These are phyloP conservation scores for Elaeagnus macrophylla DNA, from an alignment of 306 rosid genomes.

Conservation along the genomic window DNA sequence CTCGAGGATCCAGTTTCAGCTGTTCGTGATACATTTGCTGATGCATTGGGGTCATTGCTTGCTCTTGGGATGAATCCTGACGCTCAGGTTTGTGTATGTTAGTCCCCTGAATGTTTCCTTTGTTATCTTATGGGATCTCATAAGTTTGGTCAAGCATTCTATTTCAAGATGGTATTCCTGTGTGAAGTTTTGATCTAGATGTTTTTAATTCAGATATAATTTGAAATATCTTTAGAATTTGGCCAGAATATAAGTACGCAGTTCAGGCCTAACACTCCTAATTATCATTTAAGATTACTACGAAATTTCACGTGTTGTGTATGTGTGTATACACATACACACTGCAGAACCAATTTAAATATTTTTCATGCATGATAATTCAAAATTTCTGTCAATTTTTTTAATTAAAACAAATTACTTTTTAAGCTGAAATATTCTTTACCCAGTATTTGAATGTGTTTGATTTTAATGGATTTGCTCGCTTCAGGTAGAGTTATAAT, in stretches of 20 bases:
- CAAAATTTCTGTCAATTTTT: too few relatives aligned
- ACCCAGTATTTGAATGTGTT: neutral
- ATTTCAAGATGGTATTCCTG: neutral
- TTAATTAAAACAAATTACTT: too few relatives aligned
- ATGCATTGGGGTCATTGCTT: slow-evolving; percentile 91
- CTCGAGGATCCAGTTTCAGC: slow-evolving; percentile 87
- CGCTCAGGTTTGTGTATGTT: slow-evolving; percentile 58
- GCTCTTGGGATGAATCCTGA: slow-evolving; percentile 98
- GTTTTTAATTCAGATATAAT: too few relatives aligned
- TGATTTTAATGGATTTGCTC: neutral
- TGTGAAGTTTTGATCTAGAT: neutral
- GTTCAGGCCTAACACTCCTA: too few relatives aligned
- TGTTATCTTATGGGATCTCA: slow-evolving; percentile 1
- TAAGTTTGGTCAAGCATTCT: neutral
- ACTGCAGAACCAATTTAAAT: too few relatives aligned
- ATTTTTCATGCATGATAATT: too few relatives aligned
- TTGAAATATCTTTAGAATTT: too few relatives aligned
- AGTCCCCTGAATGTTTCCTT: slow-evolving; percentile 9
- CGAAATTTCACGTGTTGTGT: too few relatives aligned
- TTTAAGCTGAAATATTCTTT: neutral
- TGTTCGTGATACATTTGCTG: slow-evolving; percentile 94
- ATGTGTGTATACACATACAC: too few relatives aligned
- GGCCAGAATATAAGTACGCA: too few relatives aligned
- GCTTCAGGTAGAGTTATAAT: neutral
- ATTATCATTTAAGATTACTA: too few relatives aligned